These are phyloP conservation scores for Acidomyces sp. DNA, from an alignment of 495 filamentous ascomycete genomes.

Conservation along the genomic window DNA sequence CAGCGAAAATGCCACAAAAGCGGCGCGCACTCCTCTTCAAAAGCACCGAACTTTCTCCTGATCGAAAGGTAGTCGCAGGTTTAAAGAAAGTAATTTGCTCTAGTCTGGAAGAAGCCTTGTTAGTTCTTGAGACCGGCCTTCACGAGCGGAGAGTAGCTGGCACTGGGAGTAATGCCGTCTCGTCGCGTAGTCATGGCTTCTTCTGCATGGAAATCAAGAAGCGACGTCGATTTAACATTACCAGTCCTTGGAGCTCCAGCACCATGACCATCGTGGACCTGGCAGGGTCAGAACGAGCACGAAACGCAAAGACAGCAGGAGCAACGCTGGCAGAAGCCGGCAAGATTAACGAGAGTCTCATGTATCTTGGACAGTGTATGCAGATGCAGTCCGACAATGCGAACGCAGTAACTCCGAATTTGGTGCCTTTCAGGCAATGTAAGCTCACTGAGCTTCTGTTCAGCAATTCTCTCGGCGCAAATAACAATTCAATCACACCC, in stretches of 20 bases:
- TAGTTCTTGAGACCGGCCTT: conserved; percentile 82
- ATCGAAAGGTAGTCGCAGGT: conserved; percentile 83
- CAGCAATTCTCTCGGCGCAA: conserved; percentile 86
- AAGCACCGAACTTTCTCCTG: conserved; percentile 65
- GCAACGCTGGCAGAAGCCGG: conserved; percentile 87
- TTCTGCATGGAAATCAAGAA: conserved; percentile 94
- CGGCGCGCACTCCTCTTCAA: conserved; percentile 77
- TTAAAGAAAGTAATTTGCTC: conserved; percentile 79
- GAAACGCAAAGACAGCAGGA: conserved; percentile 85
- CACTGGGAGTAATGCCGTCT: conserved; percentile 78
- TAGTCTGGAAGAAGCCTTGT: conserved; percentile 73
- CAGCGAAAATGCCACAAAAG: conserved; percentile 40
- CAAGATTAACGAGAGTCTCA: conserved; percentile 93
- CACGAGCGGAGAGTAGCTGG: conserved; percentile 78
- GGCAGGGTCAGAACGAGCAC: conserved; percentile 82
- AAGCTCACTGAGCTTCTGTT: conserved; percentile 95
- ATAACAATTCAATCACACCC: conserved; percentile 34
- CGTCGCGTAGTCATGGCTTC: conserved; percentile 87
- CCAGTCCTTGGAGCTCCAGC: conserved; percentile 58
- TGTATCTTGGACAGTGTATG: conserved; percentile 95
- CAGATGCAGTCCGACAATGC: conserved; percentile 83
- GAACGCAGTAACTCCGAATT: conserved; percentile 39
- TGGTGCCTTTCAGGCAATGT: conserved; percentile 89
- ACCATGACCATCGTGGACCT: conserved; percentile 84
- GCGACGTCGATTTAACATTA: conserved; percentile 39